phyloP scores from a whole-genome alignment of 352 stramenopile genomes.

The Globisporangium spiculum region DNA sequence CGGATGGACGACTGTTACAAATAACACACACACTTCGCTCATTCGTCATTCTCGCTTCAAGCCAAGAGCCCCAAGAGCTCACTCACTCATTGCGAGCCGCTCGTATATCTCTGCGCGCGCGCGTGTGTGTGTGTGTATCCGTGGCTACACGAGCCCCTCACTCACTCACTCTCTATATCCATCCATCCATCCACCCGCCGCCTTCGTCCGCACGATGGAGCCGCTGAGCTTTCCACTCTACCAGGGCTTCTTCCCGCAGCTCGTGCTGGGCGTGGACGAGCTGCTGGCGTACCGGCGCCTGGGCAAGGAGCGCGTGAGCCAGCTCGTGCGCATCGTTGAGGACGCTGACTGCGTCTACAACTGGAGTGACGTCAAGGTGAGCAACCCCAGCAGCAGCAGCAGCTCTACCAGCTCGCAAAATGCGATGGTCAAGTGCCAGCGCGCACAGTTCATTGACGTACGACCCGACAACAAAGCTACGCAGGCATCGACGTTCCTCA shows the following conservation, averaged over 20 bases:
- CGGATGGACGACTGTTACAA: neutral
- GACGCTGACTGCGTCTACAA: conserved; percentile 75
- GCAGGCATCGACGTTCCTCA: conserved; percentile 49
- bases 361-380: conserved; percentile 42
- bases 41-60: neutral
- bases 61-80: neutral
- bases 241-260: conserved; percentile 81
- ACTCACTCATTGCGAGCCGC: neutral
- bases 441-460: conserved; percentile 63
- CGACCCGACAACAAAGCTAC: conserved; percentile 35
- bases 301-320: conserved; percentile 66
- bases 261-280: conserved; percentile 66
- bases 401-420: neutral
- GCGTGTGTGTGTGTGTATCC: neutral
- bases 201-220: conserved; percentile 1
- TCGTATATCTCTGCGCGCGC: neutral
- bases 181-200: neutral
- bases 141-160: neutral
- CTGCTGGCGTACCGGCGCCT: conserved; percentile 74
- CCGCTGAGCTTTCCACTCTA: conserved; percentile 67
- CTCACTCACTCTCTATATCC: too few relatives aligned
- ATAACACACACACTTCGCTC: neutral
- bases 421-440: conserved; percentile 32
- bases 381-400: neutral
- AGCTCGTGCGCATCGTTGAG: conserved; percentile 77